Base-by-base conservation (phyloP, 345 rosid species). In the Eucalyptus polybractea region DNA sequence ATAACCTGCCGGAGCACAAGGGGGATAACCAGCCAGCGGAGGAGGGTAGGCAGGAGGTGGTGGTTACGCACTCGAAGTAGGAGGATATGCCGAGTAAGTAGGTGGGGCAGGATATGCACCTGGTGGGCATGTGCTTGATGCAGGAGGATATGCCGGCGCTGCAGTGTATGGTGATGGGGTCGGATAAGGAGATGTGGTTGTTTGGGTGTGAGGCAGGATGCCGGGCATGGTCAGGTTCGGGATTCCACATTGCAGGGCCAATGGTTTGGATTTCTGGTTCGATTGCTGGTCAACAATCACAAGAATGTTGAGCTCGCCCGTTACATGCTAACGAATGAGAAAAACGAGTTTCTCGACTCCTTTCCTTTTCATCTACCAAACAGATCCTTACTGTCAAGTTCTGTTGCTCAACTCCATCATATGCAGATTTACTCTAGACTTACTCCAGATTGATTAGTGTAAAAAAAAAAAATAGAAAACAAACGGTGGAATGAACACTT, bases 61-160 rank as follows among this genome's bases (percentile, higher is more conserved):
- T 37, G 91, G 31, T 1, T 76, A 37, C 5, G 8, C 6, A 8
- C 69, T 45, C 13, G 33, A n/a, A 65, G 86, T n/a, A 1, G 92
- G 92, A 85, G 92, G 91, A 5, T n/a, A 87, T 22, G 2, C 10
- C 3, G 44, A n/a, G 40, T 50, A 22, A 14, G 37, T n/a, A 16
- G 92, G 90, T 10, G 95, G 87, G 93, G 93, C 3, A 54, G 92
- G 90, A 87, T 93, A 93, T 31, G 92, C 88, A 86, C 91, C 89
- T 80, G 89, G 25, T 2, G 9, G 47, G 49, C 90, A 16, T 37
- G 93, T 50, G 33, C 88, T 45, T 67, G 81, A 69, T 50, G 90
- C 58, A 25, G 94, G 72, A 45, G 69, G 67, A 47, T 89, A 88
- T n/a, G 95, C 93, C 1, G 27, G 83, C 2, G 3, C 47, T 2